phyloP scores from a whole-genome alignment of 164 flowering plant species.

The Macadamia tetraphylla region DNA sequence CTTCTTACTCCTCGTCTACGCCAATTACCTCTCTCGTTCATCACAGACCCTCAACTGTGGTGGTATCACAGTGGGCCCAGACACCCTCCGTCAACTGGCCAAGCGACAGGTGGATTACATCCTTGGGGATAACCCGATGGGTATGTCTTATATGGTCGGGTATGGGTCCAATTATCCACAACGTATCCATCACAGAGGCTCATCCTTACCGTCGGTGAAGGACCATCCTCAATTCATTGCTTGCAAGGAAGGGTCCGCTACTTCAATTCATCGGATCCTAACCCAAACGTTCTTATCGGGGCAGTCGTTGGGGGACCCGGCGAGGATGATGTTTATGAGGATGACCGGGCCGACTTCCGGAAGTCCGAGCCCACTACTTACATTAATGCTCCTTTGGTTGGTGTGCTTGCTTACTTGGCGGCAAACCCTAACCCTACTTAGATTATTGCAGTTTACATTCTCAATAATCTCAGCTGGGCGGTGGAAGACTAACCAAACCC shows the following conservation, averaged over 20 bases:
- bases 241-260: conserved; percentile 77
- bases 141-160: conserved; percentile 90
- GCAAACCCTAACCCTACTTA: conserved; percentile 53
- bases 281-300: conserved; percentile 66
- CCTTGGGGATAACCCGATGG: conserved; percentile 74
- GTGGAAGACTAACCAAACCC: too few relatives aligned
- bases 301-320: conserved; percentile 90
- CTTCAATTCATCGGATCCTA: conserved; percentile 65
- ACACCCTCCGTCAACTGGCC: conserved; percentile 54
- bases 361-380: conserved; percentile 93
- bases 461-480: too few relatives aligned
- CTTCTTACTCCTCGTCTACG: conserved; percentile 81
- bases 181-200: conserved; percentile 84
- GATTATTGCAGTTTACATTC: too few relatives aligned
- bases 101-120: conserved; percentile 66
- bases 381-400: conserved; percentile 94
- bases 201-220: conserved; percentile 71
- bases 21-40: conserved; percentile 55
- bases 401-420: conserved; percentile 67
- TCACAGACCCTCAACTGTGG: conserved; percentile 70
- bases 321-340: conserved; percentile 67
- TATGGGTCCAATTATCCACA: conserved; percentile 65
- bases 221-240: conserved; percentile 64
- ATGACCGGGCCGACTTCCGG: conserved; percentile 66
- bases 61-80: conserved; percentile 36